Conservation (phyloP, 2,329 filamentous ascomycete genomes). For the Colletotrichum truncatum region DNA sequence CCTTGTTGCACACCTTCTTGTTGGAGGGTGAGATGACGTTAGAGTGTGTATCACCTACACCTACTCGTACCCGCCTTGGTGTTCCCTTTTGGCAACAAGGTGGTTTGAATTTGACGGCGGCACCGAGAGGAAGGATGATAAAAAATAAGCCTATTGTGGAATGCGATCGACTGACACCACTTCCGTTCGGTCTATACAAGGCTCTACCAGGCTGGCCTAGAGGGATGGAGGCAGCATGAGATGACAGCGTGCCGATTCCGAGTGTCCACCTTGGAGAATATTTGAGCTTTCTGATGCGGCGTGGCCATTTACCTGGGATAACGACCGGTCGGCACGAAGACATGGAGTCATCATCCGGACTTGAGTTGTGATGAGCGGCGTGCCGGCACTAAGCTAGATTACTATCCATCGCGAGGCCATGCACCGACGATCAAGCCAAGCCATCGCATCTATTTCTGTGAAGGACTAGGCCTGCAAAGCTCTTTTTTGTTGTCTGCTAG, state of each 20-base stretch:
- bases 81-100: neutral
- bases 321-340: neutral
- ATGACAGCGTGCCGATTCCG: constrained; percentile 8
- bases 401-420: neutral
- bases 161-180: constrained; percentile 19
- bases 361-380: neutral
- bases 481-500: neutral
- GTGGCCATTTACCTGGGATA: neutral
- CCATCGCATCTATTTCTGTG: constrained; percentile 21
- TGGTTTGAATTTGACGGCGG: constrained; percentile 2
- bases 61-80: neutral
- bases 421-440: neutral
- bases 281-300: neutral
- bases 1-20: constrained; percentile 5
- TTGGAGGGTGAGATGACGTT: constrained; percentile 13
- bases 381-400: neutral
- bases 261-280: neutral
- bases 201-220: constrained; percentile 1
- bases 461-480: neutral
- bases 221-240: constrained; percentile 1
- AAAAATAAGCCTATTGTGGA: constrained; percentile 3
- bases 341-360: neutral
- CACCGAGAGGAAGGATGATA: neutral
- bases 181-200: constrained; percentile 12
- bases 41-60: neutral